Evolutionary conservation across 2,329 filamentous ascomycete species (phyloP).

Genomic region (Pyrenophora teres): DNA sequence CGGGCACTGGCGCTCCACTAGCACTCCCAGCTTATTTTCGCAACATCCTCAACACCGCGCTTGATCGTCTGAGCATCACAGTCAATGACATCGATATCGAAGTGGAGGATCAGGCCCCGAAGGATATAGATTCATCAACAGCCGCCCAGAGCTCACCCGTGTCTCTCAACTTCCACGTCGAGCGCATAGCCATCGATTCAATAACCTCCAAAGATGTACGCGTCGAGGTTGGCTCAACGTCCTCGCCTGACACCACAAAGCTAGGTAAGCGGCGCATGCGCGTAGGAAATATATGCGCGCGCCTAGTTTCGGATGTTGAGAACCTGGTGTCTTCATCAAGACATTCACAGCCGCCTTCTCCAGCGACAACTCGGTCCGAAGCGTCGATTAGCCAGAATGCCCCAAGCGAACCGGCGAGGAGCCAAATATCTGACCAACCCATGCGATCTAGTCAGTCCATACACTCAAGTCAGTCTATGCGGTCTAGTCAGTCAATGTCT

Average conservation of each 20-base stretch:
- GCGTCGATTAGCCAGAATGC: slow-evolving; percentile 25
- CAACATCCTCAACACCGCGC: slow-evolving; percentile 72
- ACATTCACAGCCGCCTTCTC: slow-evolving; percentile 64
- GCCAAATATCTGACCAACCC: slow-evolving; percentile 11
- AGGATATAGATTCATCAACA: slow-evolving; percentile 58
- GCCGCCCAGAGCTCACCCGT: slow-evolving; percentile 57
- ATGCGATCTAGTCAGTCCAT: neutral
- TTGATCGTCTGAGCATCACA: slow-evolving; percentile 70
- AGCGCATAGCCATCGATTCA: slow-evolving; percentile 69
- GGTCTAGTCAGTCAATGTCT: neutral
- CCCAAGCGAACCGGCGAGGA: slow-evolving; percentile 25
- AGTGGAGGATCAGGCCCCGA: slow-evolving; percentile 60
- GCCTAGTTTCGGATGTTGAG: slow-evolving; percentile 69
- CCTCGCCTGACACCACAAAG: slow-evolving; percentile 49
- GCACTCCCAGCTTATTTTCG: slow-evolving; percentile 72
- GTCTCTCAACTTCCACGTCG: slow-evolving; percentile 68
- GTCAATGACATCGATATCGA: slow-evolving; percentile 70
- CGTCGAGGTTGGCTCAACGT: slow-evolving; percentile 26
- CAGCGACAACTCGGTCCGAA: slow-evolving; percentile 56
- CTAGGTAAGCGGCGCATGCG: slow-evolving; percentile 69
- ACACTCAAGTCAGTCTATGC: neutral
- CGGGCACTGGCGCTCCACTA: slow-evolving; percentile 73
- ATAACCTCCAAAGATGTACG: slow-evolving; percentile 48
- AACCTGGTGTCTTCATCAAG: slow-evolving; percentile 65
- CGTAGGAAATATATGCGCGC: slow-evolving; percentile 67